These are phyloP conservation scores for Dothiorella sarmentorum DNA, from an alignment of 2,329 filamentous ascomycete species.

Conservation along the genomic window DNA sequence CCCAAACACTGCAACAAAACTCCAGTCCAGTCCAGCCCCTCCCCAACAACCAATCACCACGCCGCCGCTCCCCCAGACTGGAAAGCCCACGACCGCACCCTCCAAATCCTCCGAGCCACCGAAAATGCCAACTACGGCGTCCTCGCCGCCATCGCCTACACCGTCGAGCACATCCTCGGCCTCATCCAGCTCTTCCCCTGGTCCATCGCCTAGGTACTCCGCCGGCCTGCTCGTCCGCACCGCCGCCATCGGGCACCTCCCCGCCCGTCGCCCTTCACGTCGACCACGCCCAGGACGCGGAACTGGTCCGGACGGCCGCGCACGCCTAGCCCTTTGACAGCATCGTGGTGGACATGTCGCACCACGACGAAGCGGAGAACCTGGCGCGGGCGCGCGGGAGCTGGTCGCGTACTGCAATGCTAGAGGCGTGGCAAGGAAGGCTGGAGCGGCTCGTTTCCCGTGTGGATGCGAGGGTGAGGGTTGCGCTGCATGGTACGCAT, in stretches of 20 bases:
- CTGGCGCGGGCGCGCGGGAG: slow-evolving; percentile 61
- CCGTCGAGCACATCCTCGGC: slow-evolving; percentile 34
- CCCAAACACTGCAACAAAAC: not conserved
- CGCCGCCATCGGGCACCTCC: slow-evolving; percentile 40
- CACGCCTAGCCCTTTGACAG: slow-evolving; percentile 60
- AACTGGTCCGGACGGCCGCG: slow-evolving; percentile 41
- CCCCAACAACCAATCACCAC: not conserved
- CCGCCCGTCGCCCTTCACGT: slow-evolving; percentile 47
- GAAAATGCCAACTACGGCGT: slow-evolving; percentile 56
- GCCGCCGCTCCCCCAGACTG: not conserved
- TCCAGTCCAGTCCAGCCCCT: not conserved
- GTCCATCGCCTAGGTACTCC: slow-evolving; percentile 66
- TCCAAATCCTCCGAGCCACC: slow-evolving; percentile 55
- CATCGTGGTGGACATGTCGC: slow-evolving; percentile 76
- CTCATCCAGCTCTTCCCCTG: slow-evolving; percentile 51
- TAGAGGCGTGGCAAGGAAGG: slow-evolving; percentile 54
- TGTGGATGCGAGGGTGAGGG: slow-evolving; percentile 42
- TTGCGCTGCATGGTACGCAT: slow-evolving; percentile 58
- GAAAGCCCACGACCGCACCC: slow-evolving; percentile 28
- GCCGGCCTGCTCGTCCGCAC: slow-evolving; percentile 46
- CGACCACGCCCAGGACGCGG: slow-evolving; percentile 46
- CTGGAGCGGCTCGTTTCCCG: not conserved
- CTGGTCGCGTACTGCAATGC: slow-evolving; percentile 61
- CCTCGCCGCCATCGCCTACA: slow-evolving; percentile 45
- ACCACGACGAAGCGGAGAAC: slow-evolving; percentile 68